Base-by-base conservation (phyloP, 1,284 basidiomycete genomes). In the Agroathelia rolfsii region DNA sequence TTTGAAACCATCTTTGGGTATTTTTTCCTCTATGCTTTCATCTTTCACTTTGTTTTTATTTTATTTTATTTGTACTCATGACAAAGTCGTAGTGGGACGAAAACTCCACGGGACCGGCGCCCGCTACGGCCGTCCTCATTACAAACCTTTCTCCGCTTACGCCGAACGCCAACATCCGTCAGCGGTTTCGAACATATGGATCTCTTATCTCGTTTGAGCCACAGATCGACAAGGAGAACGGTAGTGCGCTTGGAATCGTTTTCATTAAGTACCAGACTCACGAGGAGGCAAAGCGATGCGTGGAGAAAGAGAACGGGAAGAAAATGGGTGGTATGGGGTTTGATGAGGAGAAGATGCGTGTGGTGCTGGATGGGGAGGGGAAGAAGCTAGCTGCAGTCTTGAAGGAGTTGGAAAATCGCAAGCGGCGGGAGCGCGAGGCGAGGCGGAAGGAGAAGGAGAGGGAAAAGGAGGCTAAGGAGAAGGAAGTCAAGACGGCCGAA, bases 181-280 rank as follows among this genome's bases (percentile, higher is more conserved):
- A 72, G 7, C 76, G 83, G 48, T 82, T 95, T 49, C 55, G 66
- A 3, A 48, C 60, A 8, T 70, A 85, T 47, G 93, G 92, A 2
- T 52, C 62, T 8, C 66, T 94, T 44, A 48, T 66, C 7, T 70
- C 76, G 8, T 78, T 86, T 37, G 83, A 92, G 42, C 72, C 81
- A 22, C 86, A 92, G 50, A 72, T 84, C 40, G 85, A 95, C 57
- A 69, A 72, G 29, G 67, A 70, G 33, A 89, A 78, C 13, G 90
- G 90, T 9, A 79, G 76, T 40, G 75, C 82, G 10, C 67, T 96
- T 3, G 92, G 92, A 5, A 76, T 96, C 24, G 76, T 86, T 32
- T 77, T 74, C 50, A 69, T 96, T 45, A 76, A 72, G 41, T 96
- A 72, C 51, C 54, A 49, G 6, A 56, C 61, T 0, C 68, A 72